A percentile compares a stretch with the other conserved stretches of the same genome.
phyloP scores from a whole-genome alignment of 345 rosid genomes.

The Microthlaspi erraticum region DNA sequence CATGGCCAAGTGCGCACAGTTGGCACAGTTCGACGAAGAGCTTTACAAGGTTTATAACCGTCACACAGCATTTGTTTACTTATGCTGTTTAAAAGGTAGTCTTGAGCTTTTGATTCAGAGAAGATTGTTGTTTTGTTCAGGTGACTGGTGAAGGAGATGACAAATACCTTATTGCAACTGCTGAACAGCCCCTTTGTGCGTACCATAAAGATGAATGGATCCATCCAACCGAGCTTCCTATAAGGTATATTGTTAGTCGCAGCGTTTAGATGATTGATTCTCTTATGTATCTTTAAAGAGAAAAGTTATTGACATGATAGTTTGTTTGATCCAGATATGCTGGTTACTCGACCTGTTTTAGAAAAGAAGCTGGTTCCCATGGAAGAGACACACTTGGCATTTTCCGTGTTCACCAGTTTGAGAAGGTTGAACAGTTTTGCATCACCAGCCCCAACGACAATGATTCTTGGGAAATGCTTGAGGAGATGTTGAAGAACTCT shows the following conservation, averaged over 20 bases:
- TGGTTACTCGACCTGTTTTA: conserved; percentile 92
- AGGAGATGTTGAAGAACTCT: conserved; percentile 90
- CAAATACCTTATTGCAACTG: conserved; percentile 94
- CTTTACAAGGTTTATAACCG: conserved; percentile 72
- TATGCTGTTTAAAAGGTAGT: not conserved
- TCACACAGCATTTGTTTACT: not conserved
- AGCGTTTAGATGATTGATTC: not conserved
- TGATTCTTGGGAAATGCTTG: conserved; percentile 90
- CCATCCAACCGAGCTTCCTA: conserved; percentile 80
- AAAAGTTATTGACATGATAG: not conserved
- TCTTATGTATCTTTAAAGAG: not conserved
- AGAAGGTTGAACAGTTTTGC: conserved; percentile 97
- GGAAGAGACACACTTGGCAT: conserved; percentile 97
- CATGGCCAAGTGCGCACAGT: conserved; percentile 93
- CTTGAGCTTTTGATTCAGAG: not conserved
- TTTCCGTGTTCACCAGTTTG: conserved; percentile 98
- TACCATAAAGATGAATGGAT: conserved; percentile 95
- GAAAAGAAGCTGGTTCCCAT: conserved; percentile 98
- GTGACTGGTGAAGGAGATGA: conserved; percentile 98
- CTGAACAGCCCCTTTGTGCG: conserved; percentile 95
- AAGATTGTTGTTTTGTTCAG: conserved; percentile 44
- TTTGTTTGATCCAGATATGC: conserved; percentile 66
- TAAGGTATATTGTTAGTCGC: conserved; percentile 50
- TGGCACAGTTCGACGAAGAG: conserved; percentile 92
- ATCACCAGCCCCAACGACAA: conserved; percentile 82